These are phyloP conservation scores for Chytriomyces sp. DNA, from an alignment of 192 early-diverging fungal species.

Conservation along the genomic window DNA sequence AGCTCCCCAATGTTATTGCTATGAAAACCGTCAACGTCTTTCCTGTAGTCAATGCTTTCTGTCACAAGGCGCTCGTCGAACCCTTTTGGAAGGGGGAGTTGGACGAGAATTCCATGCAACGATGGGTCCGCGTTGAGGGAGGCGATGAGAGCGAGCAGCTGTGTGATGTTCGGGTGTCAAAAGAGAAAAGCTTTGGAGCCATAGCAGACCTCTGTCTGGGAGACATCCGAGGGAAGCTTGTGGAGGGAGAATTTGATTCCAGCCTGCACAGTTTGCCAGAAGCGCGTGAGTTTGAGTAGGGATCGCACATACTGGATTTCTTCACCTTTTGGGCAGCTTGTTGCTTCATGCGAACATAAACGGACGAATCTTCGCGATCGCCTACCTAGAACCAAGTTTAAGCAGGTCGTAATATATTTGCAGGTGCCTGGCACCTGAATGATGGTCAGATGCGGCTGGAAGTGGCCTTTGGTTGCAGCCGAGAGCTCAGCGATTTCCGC, in stretches of 20 bases:
- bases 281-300: not conserved
- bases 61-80: constrained; percentile 82
- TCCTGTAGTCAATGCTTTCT: constrained; percentile 80
- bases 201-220: constrained; percentile 62
- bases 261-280: constrained; percentile 40
- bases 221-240: constrained; percentile 66
- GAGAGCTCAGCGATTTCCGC: constrained; percentile 67
- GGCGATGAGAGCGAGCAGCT: constrained; percentile 70
- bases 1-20: constrained; percentile 90
- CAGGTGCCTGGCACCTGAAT: constrained; percentile 56
- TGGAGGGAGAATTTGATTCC: constrained; percentile 78
- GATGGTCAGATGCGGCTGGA: constrained; percentile 82
- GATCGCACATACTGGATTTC: not conserved
- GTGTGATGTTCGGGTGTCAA: constrained; percentile 7
- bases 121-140: constrained; percentile 75
- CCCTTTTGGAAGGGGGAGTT: constrained; percentile 88
- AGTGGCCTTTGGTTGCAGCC: constrained; percentile 60
- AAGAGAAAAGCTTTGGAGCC: not conserved
- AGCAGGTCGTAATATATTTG: constrained; percentile 66
- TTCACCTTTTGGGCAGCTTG: constrained; percentile 82
- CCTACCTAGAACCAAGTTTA: constrained; percentile 88
- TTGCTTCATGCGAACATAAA: constrained; percentile 93
- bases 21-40: constrained; percentile 99
- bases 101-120: constrained; percentile 95
- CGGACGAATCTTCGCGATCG: constrained; percentile 86